Evolutionary conservation across 306 rosid species (phyloP).

Genomic region (Fragaria iinumae): DNA sequence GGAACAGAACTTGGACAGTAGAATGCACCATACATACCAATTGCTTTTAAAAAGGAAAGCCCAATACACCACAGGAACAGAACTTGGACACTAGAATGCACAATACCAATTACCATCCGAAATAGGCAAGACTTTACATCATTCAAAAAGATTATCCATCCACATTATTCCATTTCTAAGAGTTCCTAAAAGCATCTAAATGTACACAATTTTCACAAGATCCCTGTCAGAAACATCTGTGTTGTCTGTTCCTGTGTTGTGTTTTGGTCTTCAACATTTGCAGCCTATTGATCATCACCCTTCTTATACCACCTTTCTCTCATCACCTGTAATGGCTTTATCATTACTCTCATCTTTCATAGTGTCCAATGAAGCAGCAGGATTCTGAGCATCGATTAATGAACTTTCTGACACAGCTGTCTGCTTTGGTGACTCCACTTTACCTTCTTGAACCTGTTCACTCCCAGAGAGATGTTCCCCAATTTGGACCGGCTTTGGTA

Average conservation of each 20-base stretch:
- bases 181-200: conserved; percentile 2
- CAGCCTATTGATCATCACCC: conserved; percentile 12
- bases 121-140: conserved; percentile 12
- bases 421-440: conserved; percentile 21
- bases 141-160: conserved; percentile 2
- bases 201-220: conserved; percentile 19
- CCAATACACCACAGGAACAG: neutral
- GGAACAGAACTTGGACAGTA: neutral
- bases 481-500: conserved; percentile 22
- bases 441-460: conserved; percentile 25
- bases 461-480: conserved; percentile 15
- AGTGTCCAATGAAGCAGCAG: conserved; percentile 17
- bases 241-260: conserved; percentile 27
- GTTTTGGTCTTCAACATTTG: conserved; percentile 29
- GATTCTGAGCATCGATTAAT: conserved; percentile 16
- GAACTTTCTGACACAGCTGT: conserved; percentile 21
- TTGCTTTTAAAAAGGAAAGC: neutral
- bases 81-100: neutral
- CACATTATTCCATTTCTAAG: conserved; percentile 9
- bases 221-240: conserved; percentile 15
- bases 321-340: conserved; percentile 20
- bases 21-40: neutral
- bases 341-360: conserved; percentile 15
- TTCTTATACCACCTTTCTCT: neutral
- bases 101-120: neutral